Evolutionary conservation across 2,329 filamentous ascomycete species (phyloP).

Genomic region (Colletotrichum lentis): DNA sequence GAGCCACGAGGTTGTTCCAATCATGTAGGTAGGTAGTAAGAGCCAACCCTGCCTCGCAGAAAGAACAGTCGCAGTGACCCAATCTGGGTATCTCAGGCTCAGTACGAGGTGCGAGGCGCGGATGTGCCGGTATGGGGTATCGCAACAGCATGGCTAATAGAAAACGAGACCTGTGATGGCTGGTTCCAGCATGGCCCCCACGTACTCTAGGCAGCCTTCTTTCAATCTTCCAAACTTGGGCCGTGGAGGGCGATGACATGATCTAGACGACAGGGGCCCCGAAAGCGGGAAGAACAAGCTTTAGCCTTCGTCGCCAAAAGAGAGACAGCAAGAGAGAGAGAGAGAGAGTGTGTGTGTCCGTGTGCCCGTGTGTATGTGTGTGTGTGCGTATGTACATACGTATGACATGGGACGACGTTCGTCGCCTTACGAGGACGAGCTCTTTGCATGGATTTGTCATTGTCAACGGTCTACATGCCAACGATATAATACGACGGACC

Average conservation of each 20-base stretch:
- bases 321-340: too few species aligned
- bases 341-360: too few species aligned
- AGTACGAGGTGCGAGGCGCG: constrained; percentile 16
- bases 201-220: constrained; percentile 30
- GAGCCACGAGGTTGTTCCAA: constrained; percentile 22
- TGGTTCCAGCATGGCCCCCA: constrained; percentile 33
- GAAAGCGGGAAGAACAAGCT: constrained; percentile 21
- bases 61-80: not conserved
- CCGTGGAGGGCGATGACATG: constrained; percentile 27
- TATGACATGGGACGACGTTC: constrained; percentile 19
- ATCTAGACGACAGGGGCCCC: constrained; percentile 10
- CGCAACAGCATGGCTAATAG: constrained; percentile 5
- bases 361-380: too few species aligned
- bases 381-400: not conserved
- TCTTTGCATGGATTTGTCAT: constrained; percentile 21
- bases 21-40: constrained; percentile 29
- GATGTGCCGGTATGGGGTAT: constrained; percentile 20
- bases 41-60: constrained; percentile 19
- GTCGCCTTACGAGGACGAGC: not conserved
- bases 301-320: constrained; percentile 9
- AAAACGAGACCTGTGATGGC: constrained; percentile 13
- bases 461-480: constrained; percentile 18
- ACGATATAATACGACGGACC: constrained; percentile 15
- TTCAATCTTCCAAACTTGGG: constrained; percentile 27
- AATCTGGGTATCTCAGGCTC: constrained; percentile 27